A percentile compares a stretch with the other conserved stretches of the same genome.
phyloP scores from a whole-genome alignment of 768 basidiomycete genomes.

The Hygrophorus pudorinus region DNA sequence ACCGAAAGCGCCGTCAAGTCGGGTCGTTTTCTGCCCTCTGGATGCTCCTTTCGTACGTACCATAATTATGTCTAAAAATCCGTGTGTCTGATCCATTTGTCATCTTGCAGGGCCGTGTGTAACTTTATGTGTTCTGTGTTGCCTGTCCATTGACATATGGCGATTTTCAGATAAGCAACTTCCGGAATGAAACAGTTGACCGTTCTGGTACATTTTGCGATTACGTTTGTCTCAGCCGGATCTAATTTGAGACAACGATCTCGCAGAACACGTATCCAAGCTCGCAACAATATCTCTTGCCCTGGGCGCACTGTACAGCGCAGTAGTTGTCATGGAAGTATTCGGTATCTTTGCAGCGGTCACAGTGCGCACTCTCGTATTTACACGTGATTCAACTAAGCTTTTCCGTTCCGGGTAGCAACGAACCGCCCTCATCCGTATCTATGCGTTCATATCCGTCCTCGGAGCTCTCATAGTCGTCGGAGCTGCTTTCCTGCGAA shows the following conservation, averaged over 20 bases:
- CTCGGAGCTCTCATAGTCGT: conserved; percentile 38
- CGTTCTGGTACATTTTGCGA: conserved; percentile 31
- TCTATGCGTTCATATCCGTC: conserved; percentile 44
- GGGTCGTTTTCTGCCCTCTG: conserved; percentile 44
- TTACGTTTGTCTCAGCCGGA: neutral
- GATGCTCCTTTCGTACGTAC: conserved; percentile 52
- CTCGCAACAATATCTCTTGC: conserved; percentile 48
- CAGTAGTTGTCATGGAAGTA: conserved; percentile 38
- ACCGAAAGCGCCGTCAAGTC: conserved; percentile 18
- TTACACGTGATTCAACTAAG: neutral
- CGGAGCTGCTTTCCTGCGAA: conserved; percentile 42
- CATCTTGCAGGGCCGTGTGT: conserved; percentile 23
- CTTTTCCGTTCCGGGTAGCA: conserved; percentile 27
- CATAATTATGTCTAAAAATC: neutral
- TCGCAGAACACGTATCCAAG: conserved; percentile 28
- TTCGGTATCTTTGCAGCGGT: conserved; percentile 44
- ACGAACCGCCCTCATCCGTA: conserved; percentile 40
- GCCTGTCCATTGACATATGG: neutral
- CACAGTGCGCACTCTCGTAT: conserved; percentile 28
- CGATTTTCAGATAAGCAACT: conserved; percentile 44
- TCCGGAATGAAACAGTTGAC: conserved; percentile 41
- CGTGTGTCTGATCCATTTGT: neutral
- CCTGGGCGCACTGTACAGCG: conserved; percentile 49
- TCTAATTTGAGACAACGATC: conserved; percentile 1
- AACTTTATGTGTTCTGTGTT: conserved; percentile 1